These are phyloP conservation scores for Chytriomyces sp. DNA, from an alignment of 192 early-diverging fungal species.

Conservation along the genomic window DNA sequence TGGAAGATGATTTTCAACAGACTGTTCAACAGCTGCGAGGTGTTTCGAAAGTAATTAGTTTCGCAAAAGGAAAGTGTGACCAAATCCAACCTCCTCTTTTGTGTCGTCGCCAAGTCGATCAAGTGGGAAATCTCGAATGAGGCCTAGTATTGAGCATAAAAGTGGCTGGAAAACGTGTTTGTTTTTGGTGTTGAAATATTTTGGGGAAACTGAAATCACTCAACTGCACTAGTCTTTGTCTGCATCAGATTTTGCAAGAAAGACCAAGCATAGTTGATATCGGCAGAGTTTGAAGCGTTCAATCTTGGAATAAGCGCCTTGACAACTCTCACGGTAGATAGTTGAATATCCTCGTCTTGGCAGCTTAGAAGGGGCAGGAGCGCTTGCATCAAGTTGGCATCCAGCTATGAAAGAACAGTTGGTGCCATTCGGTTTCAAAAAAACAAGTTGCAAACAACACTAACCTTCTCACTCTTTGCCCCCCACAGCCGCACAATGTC, in stretches of 20 bases:
- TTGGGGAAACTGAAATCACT: constrained; percentile 3
- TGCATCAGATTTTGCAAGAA: constrained; percentile 52
- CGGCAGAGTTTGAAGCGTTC: constrained; percentile 39
- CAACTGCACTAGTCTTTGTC: constrained; percentile 44
- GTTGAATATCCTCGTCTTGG: constrained; percentile 55
- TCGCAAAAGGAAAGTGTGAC: background rate
- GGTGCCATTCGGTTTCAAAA: background rate
- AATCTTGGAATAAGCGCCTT: constrained; percentile 49
- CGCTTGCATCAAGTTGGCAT: constrained; percentile 61
- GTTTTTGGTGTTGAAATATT: constrained; percentile 12
- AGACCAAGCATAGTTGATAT: constrained; percentile 57
- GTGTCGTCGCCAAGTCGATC: constrained; percentile 45
- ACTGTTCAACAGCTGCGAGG: constrained; percentile 45
- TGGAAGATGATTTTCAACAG: constrained; percentile 55
- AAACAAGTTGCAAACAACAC: background rate
- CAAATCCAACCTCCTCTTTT: constrained; percentile 48
- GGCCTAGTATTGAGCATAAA: constrained; percentile 24
- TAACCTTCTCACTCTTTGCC: constrained; percentile 51
- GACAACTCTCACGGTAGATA: constrained; percentile 48
- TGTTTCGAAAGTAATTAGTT: background rate
- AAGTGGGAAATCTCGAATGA: constrained; percentile 53
- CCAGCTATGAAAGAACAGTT: constrained; percentile 43
- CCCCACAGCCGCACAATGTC: constrained; percentile 59
- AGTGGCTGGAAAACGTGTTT: constrained; percentile 25
- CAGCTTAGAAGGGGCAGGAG: constrained; percentile 53